Percentiles rank a stretch among this genome's conserved stretches.
phyloP scores from a whole-genome alignment of 148 eudicot genomes.

The Fagopyrum tataricum region DNA sequence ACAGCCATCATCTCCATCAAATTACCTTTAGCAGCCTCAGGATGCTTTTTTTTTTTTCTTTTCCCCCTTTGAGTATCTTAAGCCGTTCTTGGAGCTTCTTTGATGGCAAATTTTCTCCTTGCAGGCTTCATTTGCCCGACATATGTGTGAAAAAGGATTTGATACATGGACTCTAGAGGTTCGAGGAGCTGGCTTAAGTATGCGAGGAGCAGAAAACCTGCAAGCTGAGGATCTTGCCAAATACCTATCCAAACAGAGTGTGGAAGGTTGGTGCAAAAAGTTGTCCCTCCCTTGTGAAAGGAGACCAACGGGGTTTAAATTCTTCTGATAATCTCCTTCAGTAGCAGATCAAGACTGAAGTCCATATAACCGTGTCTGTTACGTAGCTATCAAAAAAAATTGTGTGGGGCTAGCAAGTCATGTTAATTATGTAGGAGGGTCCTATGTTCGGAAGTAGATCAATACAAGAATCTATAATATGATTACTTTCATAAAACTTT shows the following conservation, averaged over 20 bases:
- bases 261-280: slow-evolving; percentile 14
- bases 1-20: neutral
- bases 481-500: neutral
- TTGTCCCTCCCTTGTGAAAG: too few species aligned
- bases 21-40: neutral
- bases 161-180: slow-evolving; percentile 70
- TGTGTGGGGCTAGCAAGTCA: neutral
- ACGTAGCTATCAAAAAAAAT: neutral
- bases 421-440: too few species aligned
- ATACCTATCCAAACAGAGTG: slow-evolving; percentile 19
- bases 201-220: slow-evolving; percentile 21
- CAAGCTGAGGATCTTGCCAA: slow-evolving; percentile 20
- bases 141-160: slow-evolving; percentile 57
- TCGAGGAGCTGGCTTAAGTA: slow-evolving; percentile 67
- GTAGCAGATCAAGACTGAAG: neutral
- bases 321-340: too few species aligned
- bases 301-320: neutral
- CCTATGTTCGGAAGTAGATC: neutral
- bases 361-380: neutral
- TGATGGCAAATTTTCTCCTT: neutral
- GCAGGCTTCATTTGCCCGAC: slow-evolving; percentile 58
- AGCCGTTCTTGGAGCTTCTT: neutral
- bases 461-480: neutral
- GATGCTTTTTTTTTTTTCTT: neutral
- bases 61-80: neutral